phyloP scores from a whole-genome alignment of 345 rosid genomes.

The Eucalyptus cladocalyx region DNA sequence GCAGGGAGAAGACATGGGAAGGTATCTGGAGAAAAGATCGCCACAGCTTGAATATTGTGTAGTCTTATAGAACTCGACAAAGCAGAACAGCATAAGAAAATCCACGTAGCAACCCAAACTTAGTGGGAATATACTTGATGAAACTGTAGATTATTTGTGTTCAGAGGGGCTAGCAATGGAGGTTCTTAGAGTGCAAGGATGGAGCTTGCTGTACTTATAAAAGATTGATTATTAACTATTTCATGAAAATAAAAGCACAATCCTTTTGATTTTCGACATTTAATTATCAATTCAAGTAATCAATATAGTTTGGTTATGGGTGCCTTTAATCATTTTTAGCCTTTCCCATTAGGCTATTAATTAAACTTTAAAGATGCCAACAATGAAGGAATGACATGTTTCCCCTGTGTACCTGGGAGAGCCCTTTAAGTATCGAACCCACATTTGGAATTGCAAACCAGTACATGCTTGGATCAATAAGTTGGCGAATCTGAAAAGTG shows the following conservation, averaged over 20 bases:
- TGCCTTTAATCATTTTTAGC: not conserved
- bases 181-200: not conserved
- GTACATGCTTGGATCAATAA: slow-evolving; percentile 75
- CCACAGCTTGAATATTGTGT: not conserved
- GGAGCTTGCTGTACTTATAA: not conserved
- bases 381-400: not conserved
- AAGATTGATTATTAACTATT: not conserved
- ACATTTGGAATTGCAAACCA: slow-evolving; percentile 90
- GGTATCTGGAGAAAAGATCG: not conserved
- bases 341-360: not conserved
- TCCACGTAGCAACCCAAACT: not conserved
- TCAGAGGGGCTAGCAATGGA: not conserved
- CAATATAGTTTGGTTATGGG: not conserved
- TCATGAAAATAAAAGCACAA: not conserved
- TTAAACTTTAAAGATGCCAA: not conserved
- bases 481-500: slow-evolving; percentile 53
- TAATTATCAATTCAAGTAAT: not conserved
- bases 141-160: not conserved
- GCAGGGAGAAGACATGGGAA: not conserved
- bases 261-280: not conserved
- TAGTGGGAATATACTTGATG: not conserved
- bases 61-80: not conserved
- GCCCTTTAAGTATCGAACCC: slow-evolving; percentile 75
- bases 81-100: not conserved
- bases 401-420: slow-evolving; percentile 47